A percentile compares a stretch with the other conserved stretches of the same genome.
Evolutionary conservation across 148 eudicot species (phyloP).

Genomic region (Fagopyrum esculentum): DNA sequence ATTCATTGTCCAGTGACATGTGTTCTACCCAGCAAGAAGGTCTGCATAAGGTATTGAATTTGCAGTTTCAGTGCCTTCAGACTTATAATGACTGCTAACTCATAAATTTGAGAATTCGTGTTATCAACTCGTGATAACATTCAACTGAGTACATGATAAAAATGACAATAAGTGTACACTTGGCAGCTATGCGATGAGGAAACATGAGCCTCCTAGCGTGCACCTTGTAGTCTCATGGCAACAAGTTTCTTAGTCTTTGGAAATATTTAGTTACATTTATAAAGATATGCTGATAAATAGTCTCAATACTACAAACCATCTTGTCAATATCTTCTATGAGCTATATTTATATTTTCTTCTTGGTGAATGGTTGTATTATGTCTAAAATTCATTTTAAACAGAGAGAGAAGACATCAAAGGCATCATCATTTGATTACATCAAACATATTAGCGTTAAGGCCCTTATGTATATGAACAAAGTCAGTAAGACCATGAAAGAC

Average conservation of each 20-base stretch:
- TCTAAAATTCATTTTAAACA: not conserved
- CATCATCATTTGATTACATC: not conserved
- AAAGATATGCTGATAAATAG: no score
- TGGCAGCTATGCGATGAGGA: no score
- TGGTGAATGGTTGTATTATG: not conserved
- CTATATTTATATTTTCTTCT: not conserved
- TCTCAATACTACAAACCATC: not conserved
- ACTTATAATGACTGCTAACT: not conserved
- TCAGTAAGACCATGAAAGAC: not conserved
- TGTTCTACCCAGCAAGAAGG: conserved; percentile 95
- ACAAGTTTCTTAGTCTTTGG: no score
- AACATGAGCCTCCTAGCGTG: not conserved
- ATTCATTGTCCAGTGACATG: conserved; percentile 88
- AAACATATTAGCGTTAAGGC: not conserved
- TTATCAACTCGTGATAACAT: not conserved
- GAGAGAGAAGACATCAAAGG: not conserved
- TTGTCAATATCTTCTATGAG: not conserved
- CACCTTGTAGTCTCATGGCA: not conserved
- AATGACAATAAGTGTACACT: no score
- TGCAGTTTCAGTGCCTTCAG: not conserved
- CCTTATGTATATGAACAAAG: not conserved
- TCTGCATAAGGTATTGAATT: conserved; percentile 26
- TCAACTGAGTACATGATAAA: not conserved
- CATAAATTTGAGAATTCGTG: not conserved
- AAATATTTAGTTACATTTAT: no score